phyloP scores from a whole-genome alignment of 192 early-diverging fungal species.

The Coemansia sp. region DNA sequence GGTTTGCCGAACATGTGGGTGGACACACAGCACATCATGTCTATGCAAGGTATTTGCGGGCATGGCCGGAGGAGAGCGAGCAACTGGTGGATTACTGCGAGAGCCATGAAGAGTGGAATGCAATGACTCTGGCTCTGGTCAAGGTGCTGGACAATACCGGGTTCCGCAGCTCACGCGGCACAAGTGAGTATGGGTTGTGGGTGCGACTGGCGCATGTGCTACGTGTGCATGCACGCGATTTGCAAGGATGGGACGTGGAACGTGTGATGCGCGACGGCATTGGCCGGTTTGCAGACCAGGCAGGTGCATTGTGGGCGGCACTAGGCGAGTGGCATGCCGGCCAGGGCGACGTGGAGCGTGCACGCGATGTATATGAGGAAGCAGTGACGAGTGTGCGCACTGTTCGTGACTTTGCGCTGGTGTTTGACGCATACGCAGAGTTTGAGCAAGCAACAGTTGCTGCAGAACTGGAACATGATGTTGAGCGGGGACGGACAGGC shows the following conservation, averaged over 20 bases:
- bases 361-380: constrained; percentile 94
- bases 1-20: constrained; percentile 73
- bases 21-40: constrained; percentile 81
- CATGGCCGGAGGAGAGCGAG: constrained; percentile 79
- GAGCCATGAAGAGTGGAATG: constrained; percentile 64
- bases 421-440: constrained; percentile 96
- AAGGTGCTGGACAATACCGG: constrained; percentile 62
- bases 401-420: constrained; percentile 88
- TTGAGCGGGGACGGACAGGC: constrained; percentile 47
- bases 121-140: constrained; percentile 75
- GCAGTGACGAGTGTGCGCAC: constrained; percentile 75
- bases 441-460: constrained; percentile 82
- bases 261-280: constrained; percentile 84
- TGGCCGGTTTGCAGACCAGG: constrained; percentile 74
- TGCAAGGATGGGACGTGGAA: constrained; percentile 68
- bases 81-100: constrained; percentile 73
- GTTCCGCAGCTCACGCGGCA: constrained; percentile 1
- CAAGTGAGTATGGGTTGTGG: constrained; percentile 70
- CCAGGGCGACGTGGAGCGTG: constrained; percentile 75
- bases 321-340: constrained; percentile 82
- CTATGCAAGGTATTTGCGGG: constrained; percentile 79
- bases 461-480: constrained; percentile 70
- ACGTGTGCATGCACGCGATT: constrained; percentile 59
- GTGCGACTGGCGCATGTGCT: constrained; percentile 80
- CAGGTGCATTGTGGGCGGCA: constrained; percentile 84